A percentile compares a stretch with the other conserved stretches of the same genome.
Evolutionary conservation across 2,329 filamentous ascomycete genomes (phyloP).

Genomic region (Ophiocordyceps camponoti-saundersi): DNA sequence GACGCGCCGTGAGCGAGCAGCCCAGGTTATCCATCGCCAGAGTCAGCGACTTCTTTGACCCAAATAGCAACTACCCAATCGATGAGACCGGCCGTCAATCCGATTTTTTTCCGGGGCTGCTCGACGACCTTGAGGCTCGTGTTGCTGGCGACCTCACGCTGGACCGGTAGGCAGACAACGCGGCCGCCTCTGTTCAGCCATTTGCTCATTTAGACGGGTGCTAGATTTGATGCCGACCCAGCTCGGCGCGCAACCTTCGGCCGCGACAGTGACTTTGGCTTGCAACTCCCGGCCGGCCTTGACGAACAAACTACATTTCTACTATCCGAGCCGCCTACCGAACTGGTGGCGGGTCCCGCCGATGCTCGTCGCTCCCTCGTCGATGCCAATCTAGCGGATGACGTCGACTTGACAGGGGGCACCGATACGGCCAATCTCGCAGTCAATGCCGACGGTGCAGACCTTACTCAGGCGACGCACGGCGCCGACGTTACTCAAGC

Average conservation of each 20-base stretch:
- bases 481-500: background rate
- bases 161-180: constrained; percentile 19
- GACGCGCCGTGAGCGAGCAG: constrained; percentile 30
- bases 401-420: background rate
- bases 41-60: constrained; percentile 33
- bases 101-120: constrained; percentile 33
- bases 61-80: constrained; percentile 13
- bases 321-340: constrained; percentile 17
- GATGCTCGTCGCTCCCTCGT: constrained; percentile 6
- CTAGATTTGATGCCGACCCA: constrained; percentile 21
- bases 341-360: constrained; percentile 2
- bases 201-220: constrained; percentile 3
- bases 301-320: constrained; percentile 34
- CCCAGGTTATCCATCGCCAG: constrained; percentile 34
- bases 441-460: background rate
- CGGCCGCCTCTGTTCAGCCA: background rate
- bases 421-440: background rate
- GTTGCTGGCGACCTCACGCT: constrained; percentile 23
- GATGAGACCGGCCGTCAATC: constrained; percentile 27
- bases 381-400: background rate
- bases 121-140: constrained; percentile 23
- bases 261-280: constrained; percentile 32
- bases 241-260: constrained; percentile 20
- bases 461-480: background rate
- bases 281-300: constrained; percentile 29